Conservation (phyloP, 2,329 filamentous ascomycete species). For the Paramyrothecium roridum region DNA sequence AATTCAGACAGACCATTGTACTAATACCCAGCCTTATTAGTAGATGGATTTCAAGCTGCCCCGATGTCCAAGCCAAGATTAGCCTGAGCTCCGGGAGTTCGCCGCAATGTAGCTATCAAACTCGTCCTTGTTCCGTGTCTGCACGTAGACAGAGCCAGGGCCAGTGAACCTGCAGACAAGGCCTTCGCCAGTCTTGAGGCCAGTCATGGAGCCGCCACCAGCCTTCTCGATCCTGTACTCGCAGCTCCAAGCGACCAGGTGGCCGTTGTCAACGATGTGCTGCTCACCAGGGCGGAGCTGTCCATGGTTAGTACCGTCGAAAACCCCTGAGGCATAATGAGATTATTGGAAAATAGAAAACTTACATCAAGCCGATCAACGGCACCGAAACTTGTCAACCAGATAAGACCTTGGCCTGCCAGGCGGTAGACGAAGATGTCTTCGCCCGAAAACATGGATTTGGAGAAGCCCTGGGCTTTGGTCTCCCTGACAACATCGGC, state of each 20-base stretch:
- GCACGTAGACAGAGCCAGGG: slow-evolving; percentile 12
- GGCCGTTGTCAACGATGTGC: slow-evolving; percentile 16
- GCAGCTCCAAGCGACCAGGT: slow-evolving; percentile 18
- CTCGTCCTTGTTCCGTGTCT: slow-evolving; percentile 12
- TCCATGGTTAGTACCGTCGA: not conserved
- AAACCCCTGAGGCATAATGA: not conserved
- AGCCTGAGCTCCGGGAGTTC: too few relatives aligned
- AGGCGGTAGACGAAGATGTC: slow-evolving; percentile 14
- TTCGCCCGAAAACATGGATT: slow-evolving; percentile 15
- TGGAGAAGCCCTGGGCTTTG: slow-evolving; percentile 14
- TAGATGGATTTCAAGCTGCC: too few relatives aligned
- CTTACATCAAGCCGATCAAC: slow-evolving; percentile 15
- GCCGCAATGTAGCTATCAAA: slow-evolving; percentile 3
- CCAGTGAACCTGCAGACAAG: slow-evolving; percentile 15
- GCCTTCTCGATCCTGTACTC: slow-evolving; percentile 17
- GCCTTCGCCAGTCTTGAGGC: slow-evolving; percentile 14
- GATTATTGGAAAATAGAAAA: not conserved
- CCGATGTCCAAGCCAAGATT: too few relatives aligned
- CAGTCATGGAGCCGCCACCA: slow-evolving; percentile 11
- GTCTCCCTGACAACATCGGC: slow-evolving; percentile 11
- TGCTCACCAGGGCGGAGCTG: slow-evolving; percentile 15
- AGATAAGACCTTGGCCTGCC: slow-evolving; percentile 10
- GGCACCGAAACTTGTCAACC: slow-evolving; percentile 16
- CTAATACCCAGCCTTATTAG: too few relatives aligned
- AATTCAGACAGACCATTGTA: too few relatives aligned